Evolutionary conservation across 2,329 filamentous ascomycete species (phyloP), one percentile per base, ranked within the genome.

Genomic region (Samsoniella hepiali): DNA sequence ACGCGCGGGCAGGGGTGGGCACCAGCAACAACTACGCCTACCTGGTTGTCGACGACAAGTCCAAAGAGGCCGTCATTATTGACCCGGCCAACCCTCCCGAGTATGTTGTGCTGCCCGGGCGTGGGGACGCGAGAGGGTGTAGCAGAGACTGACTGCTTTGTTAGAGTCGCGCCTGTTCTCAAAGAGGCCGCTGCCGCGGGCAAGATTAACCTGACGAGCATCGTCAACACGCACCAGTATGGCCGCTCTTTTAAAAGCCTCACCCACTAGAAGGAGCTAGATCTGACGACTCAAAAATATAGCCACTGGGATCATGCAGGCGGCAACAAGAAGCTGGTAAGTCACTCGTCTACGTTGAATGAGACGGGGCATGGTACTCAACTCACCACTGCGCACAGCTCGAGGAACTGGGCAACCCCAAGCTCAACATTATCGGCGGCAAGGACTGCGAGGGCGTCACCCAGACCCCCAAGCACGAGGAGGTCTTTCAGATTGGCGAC

Each of bases 141-240:
- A 22, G 13, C 36, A 13, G 13, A 17, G 17, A 50, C 55, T 58
- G 47, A 61, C 58, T 49, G 6, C 9, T 17, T 6, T 49, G 11
- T 22, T 44, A 88, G 86, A 69, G 85, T 89, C 54, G 76, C 80
- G 0, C 86, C 86, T 0, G 76, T 88, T 17, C 77, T 99, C 59
- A 88, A 94, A 73, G 83, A 93, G 67, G 88, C 91, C 65, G 88
- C 91, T 6, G 78, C 87, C 47, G 78, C 81, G 29, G 88, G 89
- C 17, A 84, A 86, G 69, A 91, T 97, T 72, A 93, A 96, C 69
- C 79, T 99, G 66, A 93, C 84, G 31, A 91, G 88, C 57, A 96
- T 99, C 72, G 88, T 98, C 71, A 99, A 99, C 74, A 99, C 95
- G 1, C 95, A 99, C 72, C 94, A 98, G 93, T 97, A 80, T 77